phyloP scores from a whole-genome alignment of 2,329 filamentous ascomycete genomes.

The Gnomoniopsis sp. region DNA sequence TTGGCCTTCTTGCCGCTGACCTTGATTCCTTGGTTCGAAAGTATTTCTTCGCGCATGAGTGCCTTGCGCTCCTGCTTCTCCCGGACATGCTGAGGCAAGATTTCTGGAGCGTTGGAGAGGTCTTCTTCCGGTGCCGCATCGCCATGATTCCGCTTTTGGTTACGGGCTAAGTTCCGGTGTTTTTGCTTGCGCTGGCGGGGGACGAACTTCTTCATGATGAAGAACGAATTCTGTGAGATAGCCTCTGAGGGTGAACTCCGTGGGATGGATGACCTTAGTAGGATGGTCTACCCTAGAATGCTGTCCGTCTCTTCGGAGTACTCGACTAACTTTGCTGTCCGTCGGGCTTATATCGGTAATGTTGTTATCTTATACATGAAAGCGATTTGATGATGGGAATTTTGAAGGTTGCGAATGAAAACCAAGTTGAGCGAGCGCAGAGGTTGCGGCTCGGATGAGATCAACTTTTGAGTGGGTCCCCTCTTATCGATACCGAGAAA shows the following conservation, averaged over 20 bases:
- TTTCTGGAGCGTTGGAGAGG: constrained; percentile 55
- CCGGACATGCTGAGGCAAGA: constrained; percentile 43
- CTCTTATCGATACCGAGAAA: background rate
- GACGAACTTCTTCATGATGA: constrained; percentile 53
- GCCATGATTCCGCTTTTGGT: constrained; percentile 44
- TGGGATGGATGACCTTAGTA: background rate
- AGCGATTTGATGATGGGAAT: background rate
- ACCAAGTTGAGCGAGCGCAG: background rate
- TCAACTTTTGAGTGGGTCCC: background rate
- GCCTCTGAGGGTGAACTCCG: background rate
- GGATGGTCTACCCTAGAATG: background rate
- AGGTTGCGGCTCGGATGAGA: background rate
- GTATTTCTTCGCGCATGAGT: constrained; percentile 50
- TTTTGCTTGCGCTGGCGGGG: constrained; percentile 67
- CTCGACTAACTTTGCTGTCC: no score
- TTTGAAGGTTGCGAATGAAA: background rate
- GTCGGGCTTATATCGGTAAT: no score
- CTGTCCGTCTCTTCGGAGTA: background rate
- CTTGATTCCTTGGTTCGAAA: constrained; percentile 45
- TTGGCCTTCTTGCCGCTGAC: constrained; percentile 65
- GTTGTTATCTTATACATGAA: no score
- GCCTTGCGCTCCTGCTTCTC: constrained; percentile 53
- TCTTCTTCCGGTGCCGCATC: constrained; percentile 29
- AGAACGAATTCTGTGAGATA: background rate
- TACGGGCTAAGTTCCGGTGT: constrained; percentile 65